phyloP scores from a whole-genome alignment of 352 stramenopile species.

The Phytopythium chamaehyphon region DNA sequence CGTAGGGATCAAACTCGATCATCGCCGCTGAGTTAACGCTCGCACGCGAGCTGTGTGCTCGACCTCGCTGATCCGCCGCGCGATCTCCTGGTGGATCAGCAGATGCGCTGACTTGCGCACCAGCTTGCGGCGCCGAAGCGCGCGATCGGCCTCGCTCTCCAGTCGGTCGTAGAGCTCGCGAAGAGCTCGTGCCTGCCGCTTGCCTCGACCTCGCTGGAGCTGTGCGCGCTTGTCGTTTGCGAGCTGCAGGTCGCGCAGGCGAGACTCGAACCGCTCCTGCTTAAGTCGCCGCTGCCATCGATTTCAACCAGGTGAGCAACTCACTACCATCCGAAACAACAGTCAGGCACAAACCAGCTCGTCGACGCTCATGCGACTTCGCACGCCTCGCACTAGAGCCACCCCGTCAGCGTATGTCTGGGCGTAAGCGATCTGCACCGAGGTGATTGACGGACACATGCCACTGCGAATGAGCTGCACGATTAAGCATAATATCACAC shows the following conservation, averaged over 20 bases:
- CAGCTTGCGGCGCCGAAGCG: slow-evolving; percentile 45
- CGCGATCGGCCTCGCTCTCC: slow-evolving; percentile 49
- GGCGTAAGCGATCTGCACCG: slow-evolving; percentile 43
- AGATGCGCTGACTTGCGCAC: slow-evolving; percentile 54
- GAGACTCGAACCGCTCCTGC: slow-evolving; percentile 37
- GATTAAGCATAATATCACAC: neutral
- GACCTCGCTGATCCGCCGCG: slow-evolving; percentile 33
- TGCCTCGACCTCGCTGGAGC: slow-evolving; percentile 27
- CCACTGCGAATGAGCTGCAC: slow-evolving; percentile 38
- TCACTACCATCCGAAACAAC: too few relatives aligned
- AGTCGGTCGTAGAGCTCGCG: slow-evolving; percentile 48
- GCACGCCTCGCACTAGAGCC: slow-evolving; percentile 31
- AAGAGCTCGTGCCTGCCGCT: slow-evolving; percentile 32
- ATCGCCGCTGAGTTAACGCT: neutral
- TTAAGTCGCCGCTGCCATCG: slow-evolving; percentile 25
- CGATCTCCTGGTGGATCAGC: slow-evolving; percentile 59
- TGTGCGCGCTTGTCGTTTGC: slow-evolving; percentile 29
- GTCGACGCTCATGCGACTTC: slow-evolving; percentile 43
- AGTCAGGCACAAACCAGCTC: slow-evolving; percentile 33
- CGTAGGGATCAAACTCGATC: neutral
- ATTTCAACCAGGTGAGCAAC: neutral
- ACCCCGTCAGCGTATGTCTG: slow-evolving; percentile 35
- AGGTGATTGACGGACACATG: slow-evolving; percentile 45
- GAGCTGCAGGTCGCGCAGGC: slow-evolving; percentile 21
- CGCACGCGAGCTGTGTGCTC: slow-evolving; percentile 10